These are phyloP conservation scores for Blastocystis sp. DNA, from an alignment of 352 stramenopile species.

Conservation along the genomic window DNA sequence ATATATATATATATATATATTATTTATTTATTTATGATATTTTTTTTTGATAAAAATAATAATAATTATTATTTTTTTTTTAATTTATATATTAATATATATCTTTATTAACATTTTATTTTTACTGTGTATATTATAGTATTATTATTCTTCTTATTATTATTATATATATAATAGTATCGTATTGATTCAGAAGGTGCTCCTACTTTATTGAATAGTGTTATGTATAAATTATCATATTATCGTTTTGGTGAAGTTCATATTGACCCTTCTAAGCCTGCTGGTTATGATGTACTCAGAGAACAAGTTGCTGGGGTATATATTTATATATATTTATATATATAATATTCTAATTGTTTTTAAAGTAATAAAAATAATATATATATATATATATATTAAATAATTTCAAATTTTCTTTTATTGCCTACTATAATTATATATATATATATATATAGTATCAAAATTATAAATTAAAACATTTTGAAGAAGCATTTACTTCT, in stretches of 20 bases:
- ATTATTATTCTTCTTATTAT: too few species aligned
- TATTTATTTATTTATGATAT: slow-evolving; percentile 12
- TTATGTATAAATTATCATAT: slow-evolving; percentile 76
- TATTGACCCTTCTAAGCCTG: slow-evolving; percentile 57
- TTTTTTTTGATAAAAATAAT: slow-evolving; percentile 6
- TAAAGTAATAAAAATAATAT: too few species aligned
- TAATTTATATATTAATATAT: slow-evolving; percentile 6
- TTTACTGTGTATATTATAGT: too few species aligned
- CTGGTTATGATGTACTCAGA: slow-evolving; percentile 52
- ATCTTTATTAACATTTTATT: too few species aligned
- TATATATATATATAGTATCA: slow-evolving; percentile 39
- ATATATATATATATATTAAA: too few species aligned
- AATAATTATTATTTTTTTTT: neutral
- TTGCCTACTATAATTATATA: neutral
- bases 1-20: neutral
- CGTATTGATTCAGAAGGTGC: slow-evolving; percentile 46
- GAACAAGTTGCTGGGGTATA: slow-evolving; percentile 7
- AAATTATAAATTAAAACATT: slow-evolving; percentile 63
- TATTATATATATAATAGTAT: too few species aligned
- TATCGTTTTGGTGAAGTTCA: slow-evolving; percentile 68
- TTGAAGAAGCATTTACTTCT: slow-evolving; percentile 76
- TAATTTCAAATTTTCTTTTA: too few species aligned
- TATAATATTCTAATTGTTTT: slow-evolving; percentile 53
- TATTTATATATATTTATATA: neutral
- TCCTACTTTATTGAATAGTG: slow-evolving; percentile 63